Conservation (phyloP, 1,139 yeast genomes). For the Barnettozyma hawaiiensis region DNA sequence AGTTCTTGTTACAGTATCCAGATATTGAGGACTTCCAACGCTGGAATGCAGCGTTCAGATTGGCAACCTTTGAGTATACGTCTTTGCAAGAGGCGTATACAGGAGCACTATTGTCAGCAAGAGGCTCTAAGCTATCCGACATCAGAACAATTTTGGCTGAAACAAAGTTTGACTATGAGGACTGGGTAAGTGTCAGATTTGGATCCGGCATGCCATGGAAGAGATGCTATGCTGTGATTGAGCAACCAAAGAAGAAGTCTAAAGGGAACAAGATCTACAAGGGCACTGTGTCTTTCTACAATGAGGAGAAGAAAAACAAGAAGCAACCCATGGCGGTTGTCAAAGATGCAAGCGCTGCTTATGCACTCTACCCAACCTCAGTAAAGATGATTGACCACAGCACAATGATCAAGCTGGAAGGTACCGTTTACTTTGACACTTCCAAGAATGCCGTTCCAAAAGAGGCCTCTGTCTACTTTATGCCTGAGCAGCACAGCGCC, state of each 20-base stretch:
- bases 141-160: conserved; percentile 80
- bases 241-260: conserved; percentile 50
- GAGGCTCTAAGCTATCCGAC: conserved; percentile 83
- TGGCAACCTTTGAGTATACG: conserved; percentile 73
- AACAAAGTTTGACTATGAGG: conserved; percentile 81
- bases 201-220: conserved; percentile 99
- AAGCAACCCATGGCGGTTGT: conserved; percentile 79
- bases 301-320: conserved; percentile 63
- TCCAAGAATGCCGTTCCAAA: conserved; percentile 52
- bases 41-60: conserved; percentile 82
- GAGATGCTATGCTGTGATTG: conserved; percentile 87
- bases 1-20: conserved; percentile 75
- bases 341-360: conserved; percentile 63
- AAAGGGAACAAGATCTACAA: conserved; percentile 35
- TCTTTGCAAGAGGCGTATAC: conserved; percentile 92
- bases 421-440: conserved; percentile 61
- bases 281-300: conserved; percentile 59
- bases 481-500: conserved; percentile 93
- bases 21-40: conserved; percentile 45
- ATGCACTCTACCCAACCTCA: conserved; percentile 90
- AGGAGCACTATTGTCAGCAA: conserved; percentile 82
- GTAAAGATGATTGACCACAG: conserved; percentile 76
- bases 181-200: conserved; percentile 90
- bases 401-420: conserved; percentile 85
- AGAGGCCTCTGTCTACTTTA: conserved; percentile 78